Evolutionary conservation across 1,284 basidiomycete genomes (phyloP).

Genomic region (Moniliella sp.): DNA sequence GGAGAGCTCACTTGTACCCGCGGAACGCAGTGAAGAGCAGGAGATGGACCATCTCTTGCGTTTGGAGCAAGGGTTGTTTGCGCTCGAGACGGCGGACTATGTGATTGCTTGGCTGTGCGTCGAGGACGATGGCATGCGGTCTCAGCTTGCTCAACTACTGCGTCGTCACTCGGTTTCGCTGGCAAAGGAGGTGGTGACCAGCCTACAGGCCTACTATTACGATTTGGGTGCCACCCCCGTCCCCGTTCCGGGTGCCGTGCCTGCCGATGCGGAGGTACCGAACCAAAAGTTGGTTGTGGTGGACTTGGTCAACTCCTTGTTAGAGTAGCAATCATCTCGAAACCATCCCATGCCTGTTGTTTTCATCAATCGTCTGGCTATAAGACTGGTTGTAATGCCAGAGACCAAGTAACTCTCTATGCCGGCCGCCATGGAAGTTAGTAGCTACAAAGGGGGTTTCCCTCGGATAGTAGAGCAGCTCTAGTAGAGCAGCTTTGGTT

Average conservation of each 20-base stretch:
- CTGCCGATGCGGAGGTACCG: background rate
- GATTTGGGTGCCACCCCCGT: background rate
- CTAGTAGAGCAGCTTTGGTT: no score
- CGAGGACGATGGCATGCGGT: constrained; percentile 65
- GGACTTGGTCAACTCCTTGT: background rate
- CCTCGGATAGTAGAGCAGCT: no score
- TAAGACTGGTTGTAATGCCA: no score
- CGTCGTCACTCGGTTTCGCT: constrained; percentile 4
- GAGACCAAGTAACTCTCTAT: no score
- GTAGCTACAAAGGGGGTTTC: no score
- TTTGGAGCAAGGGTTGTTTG: constrained; percentile 65
- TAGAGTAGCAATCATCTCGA: no score
- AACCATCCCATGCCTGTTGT: no score
- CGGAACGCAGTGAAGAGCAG: constrained; percentile 41
- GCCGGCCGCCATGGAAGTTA: no score
- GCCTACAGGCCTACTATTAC: constrained; percentile 4
- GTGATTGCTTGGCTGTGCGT: constrained; percentile 81
- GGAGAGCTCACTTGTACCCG: constrained; percentile 1
- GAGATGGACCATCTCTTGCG: constrained; percentile 60
- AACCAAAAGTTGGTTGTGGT: background rate
- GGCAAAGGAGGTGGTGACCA: constrained; percentile 3
- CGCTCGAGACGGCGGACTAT: constrained; percentile 72
- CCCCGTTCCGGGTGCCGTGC: background rate
- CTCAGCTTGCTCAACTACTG: constrained; percentile 10
- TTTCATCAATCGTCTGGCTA: no score